Evolutionary conservation across 2,329 filamentous ascomycete genomes (phyloP), one percentile per base, ranked within the genome.

Genomic region (Pseudopyricularia cyperi): DNA sequence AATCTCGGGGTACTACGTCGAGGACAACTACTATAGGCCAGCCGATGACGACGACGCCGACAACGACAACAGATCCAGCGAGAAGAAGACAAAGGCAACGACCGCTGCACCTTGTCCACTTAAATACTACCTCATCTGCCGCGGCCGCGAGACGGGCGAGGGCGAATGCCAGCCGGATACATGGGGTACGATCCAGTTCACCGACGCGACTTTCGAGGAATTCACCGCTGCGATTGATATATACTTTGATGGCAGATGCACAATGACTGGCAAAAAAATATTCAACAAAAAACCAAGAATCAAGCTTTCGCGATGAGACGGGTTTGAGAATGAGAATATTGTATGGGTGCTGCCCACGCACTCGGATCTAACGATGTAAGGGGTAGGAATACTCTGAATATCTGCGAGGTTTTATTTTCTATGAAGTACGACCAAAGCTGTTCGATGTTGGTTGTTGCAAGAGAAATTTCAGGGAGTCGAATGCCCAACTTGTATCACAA

Each of bases 111-210:
- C 53, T 22, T 52, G 53, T 17, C 56, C 57, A 15, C 56, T 54
- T 44, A 60, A 57, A 11, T 61, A 58, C 32, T 56, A 61, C 33
- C 44, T 63, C 2, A 57, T 54, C n/a, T 58, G 58, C 56, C 57
- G 57, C 37, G 59, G 60, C 19, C 53, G 54, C 14, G 61, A 61
- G 15, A 61, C 57, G 0, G 55, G 54, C 12, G 58, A 61, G 30
- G 59, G 59, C 14, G 42, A 58, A 51, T 57, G 60, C 53, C 52
- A 58, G 46, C 35, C 52, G 7, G 56, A 58, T 17, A 52, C 58
- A 33, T 48, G 56, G 1, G 63, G 63, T 12, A 56, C 54, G 19
- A 57, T 65, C 56, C 59, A 53, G 37, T 64, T 62, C 37, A 51
- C 56, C 2, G 58, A 60, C 53, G 55, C 58, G 32, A 56, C 59